Evolutionary conservation across 208 protist genomes (phyloP).

Genomic region (Acanthamoeba lenticulata): DNA sequence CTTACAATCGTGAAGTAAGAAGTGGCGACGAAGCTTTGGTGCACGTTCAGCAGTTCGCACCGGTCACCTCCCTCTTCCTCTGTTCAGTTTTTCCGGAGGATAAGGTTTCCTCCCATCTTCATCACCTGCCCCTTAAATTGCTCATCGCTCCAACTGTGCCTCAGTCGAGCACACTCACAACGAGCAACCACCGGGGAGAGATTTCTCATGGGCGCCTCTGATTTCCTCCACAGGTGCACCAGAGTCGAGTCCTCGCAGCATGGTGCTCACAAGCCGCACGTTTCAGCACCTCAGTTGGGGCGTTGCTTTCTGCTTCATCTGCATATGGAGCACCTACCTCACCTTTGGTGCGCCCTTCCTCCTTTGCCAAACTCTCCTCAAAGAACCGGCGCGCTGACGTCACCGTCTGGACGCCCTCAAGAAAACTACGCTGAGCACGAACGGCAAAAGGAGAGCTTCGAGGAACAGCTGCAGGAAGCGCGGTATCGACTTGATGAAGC

Average conservation of each 20-base stretch:
- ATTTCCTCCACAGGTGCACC: background rate
- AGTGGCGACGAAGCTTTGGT: too few relatives aligned
- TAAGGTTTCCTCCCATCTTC: too few relatives aligned
- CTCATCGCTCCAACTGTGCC: background rate
- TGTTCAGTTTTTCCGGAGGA: too few relatives aligned
- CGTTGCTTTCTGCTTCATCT: constrained; percentile 52
- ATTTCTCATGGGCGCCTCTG: background rate
- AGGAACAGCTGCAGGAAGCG: constrained; percentile 3
- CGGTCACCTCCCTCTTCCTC: too few relatives aligned
- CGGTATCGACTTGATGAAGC: background rate
- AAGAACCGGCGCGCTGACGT: too few relatives aligned
- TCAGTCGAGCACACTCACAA: background rate
- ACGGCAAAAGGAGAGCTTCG: constrained; percentile 17
- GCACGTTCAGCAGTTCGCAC: too few relatives aligned
- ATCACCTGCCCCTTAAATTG: too few relatives aligned
- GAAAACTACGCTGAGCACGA: constrained; percentile 46
- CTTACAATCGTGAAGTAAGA: too few relatives aligned
- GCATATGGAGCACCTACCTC: constrained; percentile 57
- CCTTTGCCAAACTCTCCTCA: background rate
- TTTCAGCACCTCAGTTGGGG: constrained; percentile 52
- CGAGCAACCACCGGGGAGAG: background rate
- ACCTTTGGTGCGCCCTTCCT: constrained; percentile 5
- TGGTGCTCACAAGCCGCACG: background rate
- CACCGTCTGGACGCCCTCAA: background rate
- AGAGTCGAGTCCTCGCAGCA: background rate